Percentiles rank a stretch among this genome's conserved stretches.
These are phyloP conservation scores for Neurospora cerealis DNA, from an alignment of 495 filamentous ascomycete species.

Conservation along the genomic window DNA sequence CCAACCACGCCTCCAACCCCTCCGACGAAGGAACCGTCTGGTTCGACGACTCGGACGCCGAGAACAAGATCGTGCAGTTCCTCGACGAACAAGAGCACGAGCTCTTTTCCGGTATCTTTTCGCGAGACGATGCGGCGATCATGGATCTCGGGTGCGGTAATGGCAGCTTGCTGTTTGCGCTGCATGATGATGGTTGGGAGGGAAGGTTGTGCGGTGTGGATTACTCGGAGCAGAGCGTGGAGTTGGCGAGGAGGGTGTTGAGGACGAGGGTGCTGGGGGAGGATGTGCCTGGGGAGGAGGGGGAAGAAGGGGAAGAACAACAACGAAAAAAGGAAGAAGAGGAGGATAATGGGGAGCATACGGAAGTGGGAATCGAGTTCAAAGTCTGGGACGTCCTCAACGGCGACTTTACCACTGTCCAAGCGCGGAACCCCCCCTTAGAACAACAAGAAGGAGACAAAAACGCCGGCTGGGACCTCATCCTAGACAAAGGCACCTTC, in stretches of 20 bases:
- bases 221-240: slow-evolving; percentile 65
- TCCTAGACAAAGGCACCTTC: slow-evolving; percentile 95
- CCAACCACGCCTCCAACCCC: slow-evolving; percentile 51
- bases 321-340: slow-evolving; percentile 4
- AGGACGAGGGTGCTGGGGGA: slow-evolving; percentile 19
- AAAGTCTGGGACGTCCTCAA: slow-evolving; percentile 67
- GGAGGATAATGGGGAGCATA: slow-evolving; percentile 1
- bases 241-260: slow-evolving; percentile 50
- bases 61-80: slow-evolving; percentile 48
- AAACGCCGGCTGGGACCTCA: slow-evolving; percentile 62
- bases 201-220: slow-evolving; percentile 77
- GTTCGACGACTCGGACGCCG: slow-evolving; percentile 66
- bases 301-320: slow-evolving; percentile 1
- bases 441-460: slow-evolving; percentile 7
- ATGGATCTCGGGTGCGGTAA: slow-evolving; percentile 84
- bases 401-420: slow-evolving; percentile 22
- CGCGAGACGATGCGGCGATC: slow-evolving; percentile 29
- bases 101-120: background rate
- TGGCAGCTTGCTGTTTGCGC: slow-evolving; percentile 71
- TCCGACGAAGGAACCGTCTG: slow-evolving; percentile 60
- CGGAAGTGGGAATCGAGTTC: slow-evolving; percentile 44
- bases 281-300: slow-evolving; percentile 5
- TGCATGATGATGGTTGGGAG: slow-evolving; percentile 47
- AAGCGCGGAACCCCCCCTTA: background rate
- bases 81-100: slow-evolving; percentile 33